These are phyloP conservation scores for Rhizopogon vesiculosus DNA, from an alignment of 768 basidiomycete species.

Conservation along the genomic window DNA sequence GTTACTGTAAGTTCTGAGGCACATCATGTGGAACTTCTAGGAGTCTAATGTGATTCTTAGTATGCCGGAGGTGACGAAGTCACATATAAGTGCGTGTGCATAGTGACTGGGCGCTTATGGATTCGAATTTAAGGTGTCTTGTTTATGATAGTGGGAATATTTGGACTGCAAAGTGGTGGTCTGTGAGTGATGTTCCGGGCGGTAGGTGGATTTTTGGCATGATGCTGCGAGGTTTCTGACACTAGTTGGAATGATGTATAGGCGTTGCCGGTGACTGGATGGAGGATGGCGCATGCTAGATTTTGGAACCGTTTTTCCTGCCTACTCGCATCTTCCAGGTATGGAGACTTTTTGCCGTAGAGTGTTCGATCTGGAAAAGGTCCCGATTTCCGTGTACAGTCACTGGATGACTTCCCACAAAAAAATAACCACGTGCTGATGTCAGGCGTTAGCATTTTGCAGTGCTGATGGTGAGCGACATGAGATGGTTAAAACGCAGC, in stretches of 20 bases:
- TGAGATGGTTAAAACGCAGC: too few species aligned
- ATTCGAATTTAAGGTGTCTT: neutral
- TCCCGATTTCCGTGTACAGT: neutral
- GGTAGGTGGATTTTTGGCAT: slow-evolving; percentile 16
- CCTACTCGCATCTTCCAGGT: neutral
- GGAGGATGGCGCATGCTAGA: slow-evolving; percentile 27
- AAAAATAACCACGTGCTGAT: too few species aligned
- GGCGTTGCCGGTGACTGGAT: slow-evolving; percentile 27
- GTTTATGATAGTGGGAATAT: slow-evolving; percentile 34
- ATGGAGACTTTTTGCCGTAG: neutral
- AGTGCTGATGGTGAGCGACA: too few species aligned
- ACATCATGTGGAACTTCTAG: neutral
- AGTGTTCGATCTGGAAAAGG: too few species aligned
- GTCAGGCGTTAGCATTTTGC: too few species aligned
- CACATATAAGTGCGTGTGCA: slow-evolving; percentile 31
- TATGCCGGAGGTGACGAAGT: slow-evolving; percentile 39
- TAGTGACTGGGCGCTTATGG: too few species aligned
- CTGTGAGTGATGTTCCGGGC: slow-evolving; percentile 31
- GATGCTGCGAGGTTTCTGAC: neutral
- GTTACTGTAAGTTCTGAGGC: slow-evolving; percentile 29
- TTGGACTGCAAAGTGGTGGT: slow-evolving; percentile 50
- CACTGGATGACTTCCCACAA: too few species aligned
- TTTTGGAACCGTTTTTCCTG: neutral
- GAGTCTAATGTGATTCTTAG: slow-evolving; percentile 17
- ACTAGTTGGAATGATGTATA: neutral